Conservation (phyloP, 805 yeast genomes). For the Schizosaccharomyces octosporus region DNA sequence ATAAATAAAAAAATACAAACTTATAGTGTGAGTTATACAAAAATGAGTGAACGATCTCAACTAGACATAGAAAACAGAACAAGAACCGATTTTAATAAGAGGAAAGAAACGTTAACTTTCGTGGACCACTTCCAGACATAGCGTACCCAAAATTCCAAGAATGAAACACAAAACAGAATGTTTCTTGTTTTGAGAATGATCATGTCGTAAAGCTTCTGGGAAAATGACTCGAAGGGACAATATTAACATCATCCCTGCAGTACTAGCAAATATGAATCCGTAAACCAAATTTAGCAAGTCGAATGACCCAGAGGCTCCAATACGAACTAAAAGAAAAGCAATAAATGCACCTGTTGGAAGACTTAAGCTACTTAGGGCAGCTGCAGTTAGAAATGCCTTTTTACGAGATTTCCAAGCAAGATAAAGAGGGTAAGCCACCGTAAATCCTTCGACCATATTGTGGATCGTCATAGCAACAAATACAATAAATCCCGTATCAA, state of each 20-base stretch:
- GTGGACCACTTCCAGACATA: background rate
- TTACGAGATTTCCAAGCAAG: conserved; percentile 40
- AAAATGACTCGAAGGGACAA: conserved; percentile 33
- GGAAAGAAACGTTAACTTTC: background rate
- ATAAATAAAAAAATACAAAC: too few relatives aligned
- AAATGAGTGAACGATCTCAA: too few relatives aligned
- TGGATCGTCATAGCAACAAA: conserved; percentile 70
- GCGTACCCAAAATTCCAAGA: background rate
- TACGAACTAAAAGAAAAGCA: conserved; percentile 29
- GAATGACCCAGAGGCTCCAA: conserved; percentile 2
- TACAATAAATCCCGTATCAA: conserved; percentile 55
- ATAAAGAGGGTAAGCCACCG: conserved; percentile 76
- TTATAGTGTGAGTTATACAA: too few relatives aligned
- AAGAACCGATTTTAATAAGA: background rate
- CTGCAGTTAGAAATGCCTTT: conserved; percentile 40
- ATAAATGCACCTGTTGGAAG: conserved; percentile 75
- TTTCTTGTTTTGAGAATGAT: background rate
- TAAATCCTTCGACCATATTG: conserved; percentile 81
- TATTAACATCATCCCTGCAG: conserved; percentile 51
- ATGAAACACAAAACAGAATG: background rate
- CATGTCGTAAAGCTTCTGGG: conserved; percentile 1
- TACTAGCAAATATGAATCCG: conserved; percentile 35
- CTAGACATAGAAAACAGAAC: too few relatives aligned
- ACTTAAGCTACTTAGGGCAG: conserved; percentile 53
- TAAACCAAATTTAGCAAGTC: conserved; percentile 16